phyloP scores from a whole-genome alignment of 2,329 filamentous ascomycete species.

The Sporothrix curviconia region DNA sequence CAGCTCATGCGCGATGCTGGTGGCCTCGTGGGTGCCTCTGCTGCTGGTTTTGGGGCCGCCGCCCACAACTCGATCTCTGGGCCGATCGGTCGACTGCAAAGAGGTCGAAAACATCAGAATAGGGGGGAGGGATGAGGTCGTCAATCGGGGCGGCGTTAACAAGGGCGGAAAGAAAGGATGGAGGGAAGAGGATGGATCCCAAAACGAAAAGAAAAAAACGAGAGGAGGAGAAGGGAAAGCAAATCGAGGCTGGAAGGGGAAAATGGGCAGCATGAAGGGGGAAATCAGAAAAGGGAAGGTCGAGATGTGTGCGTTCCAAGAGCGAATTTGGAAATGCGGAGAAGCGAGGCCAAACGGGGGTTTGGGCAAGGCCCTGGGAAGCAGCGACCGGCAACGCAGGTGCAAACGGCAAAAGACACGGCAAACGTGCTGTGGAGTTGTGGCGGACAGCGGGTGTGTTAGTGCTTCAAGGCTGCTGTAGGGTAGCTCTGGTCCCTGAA shows the following conservation, averaged over 20 bases:
- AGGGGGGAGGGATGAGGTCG: background rate
- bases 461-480: background rate
- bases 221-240: conserved; percentile 8
- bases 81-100: conserved; percentile 19
- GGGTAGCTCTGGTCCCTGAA: background rate
- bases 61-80: conserved; percentile 19
- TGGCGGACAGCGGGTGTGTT: too few species aligned
- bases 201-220: background rate
- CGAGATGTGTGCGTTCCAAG: conserved; percentile 17
- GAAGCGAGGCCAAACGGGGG: conserved; percentile 23
- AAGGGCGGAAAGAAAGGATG: background rate
- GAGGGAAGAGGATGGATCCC: conserved; percentile 4
- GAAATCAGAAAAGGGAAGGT: conserved; percentile 10
- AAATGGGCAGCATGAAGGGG: background rate
- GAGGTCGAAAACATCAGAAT: conserved; percentile 19
- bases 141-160: background rate
- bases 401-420: background rate
- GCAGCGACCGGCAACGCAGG: background rate
- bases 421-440: background rate
- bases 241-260: conserved; percentile 2
- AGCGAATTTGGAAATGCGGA: conserved; percentile 15
- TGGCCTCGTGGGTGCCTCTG: conserved; percentile 10
- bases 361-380: conserved; percentile 18
- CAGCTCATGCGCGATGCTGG: conserved; percentile 8
- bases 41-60: conserved; percentile 16